phyloP scores from a whole-genome alignment of 2,329 filamentous ascomycete species.

The Nemania diffusa region DNA sequence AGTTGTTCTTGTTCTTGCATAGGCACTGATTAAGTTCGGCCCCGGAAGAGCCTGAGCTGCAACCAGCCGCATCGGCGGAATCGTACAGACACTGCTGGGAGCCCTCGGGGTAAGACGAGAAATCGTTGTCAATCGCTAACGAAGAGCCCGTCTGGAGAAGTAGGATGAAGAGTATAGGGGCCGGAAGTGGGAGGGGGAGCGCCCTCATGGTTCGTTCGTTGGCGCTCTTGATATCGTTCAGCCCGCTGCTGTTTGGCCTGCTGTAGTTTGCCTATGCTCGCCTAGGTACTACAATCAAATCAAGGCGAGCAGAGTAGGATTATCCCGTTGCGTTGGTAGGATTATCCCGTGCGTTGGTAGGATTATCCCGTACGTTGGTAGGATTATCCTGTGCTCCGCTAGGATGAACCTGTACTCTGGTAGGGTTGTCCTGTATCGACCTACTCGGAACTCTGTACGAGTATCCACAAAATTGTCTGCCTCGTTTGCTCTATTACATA shows the following conservation, averaged over 20 bases:
- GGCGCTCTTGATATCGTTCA: neutral
- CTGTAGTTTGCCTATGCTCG: too few relatives aligned
- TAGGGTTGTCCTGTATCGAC: too few relatives aligned
- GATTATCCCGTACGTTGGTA: too few relatives aligned
- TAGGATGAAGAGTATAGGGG: slow-evolving; percentile 45
- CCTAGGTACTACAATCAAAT: too few relatives aligned
- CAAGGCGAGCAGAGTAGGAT: too few relatives aligned
- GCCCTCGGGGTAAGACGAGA: slow-evolving; percentile 55
- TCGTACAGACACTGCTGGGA: slow-evolving; percentile 57
- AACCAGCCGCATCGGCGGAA: slow-evolving; percentile 54
- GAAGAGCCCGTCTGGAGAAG: slow-evolving; percentile 42
- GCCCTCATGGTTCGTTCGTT: slow-evolving; percentile 38
- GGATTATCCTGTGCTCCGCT: too few relatives aligned
- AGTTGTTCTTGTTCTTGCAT: slow-evolving; percentile 61
- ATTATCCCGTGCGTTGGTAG: too few relatives aligned
- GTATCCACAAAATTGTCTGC: neutral
- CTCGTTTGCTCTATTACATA: neutral
- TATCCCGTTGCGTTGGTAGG: too few relatives aligned
- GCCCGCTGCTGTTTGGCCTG: too few relatives aligned
- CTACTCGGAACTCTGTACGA: too few relatives aligned
- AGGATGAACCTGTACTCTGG: too few relatives aligned
- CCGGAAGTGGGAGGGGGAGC: slow-evolving; percentile 36
- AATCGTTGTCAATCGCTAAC: slow-evolving; percentile 53
- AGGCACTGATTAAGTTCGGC: slow-evolving; percentile 60
- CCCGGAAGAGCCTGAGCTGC: slow-evolving; percentile 52